These are phyloP conservation scores for Paecilomyces fulvus DNA, from an alignment of 2,329 filamentous ascomycete species.

Conservation along the genomic window DNA sequence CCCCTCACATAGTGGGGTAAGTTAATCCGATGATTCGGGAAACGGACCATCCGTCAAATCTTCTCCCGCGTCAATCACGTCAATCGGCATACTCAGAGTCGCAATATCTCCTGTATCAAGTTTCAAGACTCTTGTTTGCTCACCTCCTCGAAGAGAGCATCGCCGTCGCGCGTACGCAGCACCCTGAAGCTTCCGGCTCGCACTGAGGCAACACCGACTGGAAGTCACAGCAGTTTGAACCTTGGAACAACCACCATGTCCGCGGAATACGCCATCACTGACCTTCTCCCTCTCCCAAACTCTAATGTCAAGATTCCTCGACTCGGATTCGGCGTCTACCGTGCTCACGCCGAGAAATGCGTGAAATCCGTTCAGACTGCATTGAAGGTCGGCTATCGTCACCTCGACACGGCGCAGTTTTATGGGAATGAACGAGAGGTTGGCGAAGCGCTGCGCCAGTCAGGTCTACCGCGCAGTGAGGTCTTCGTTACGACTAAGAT, in stretches of 20 bases:
- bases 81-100: neutral
- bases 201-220: neutral
- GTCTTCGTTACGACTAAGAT: slow-evolving; percentile 68
- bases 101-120: neutral
- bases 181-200: neutral
- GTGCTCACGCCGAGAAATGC: slow-evolving; percentile 47
- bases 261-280: slow-evolving; percentile 36
- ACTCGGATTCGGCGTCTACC: slow-evolving; percentile 66
- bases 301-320: slow-evolving; percentile 50
- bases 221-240: neutral
- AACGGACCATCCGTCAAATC: slow-evolving; percentile 3
- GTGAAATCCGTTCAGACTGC: slow-evolving; percentile 51
- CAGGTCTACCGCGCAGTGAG: slow-evolving; percentile 44
- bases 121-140: neutral
- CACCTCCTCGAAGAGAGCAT: neutral
- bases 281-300: slow-evolving; percentile 44
- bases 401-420: slow-evolving; percentile 55
- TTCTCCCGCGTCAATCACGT: neutral
- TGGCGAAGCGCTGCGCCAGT: slow-evolving; percentile 53
- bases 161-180: neutral
- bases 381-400: slow-evolving; percentile 42
- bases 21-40: neutral
- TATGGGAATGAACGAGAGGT: slow-evolving; percentile 64
- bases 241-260: slow-evolving; percentile 17
- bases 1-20: slow-evolving; percentile 7